Evolutionary conservation across 2,329 filamentous ascomycete genomes (phyloP).

Genomic region (Sclerotinia sclerotiorum): DNA sequence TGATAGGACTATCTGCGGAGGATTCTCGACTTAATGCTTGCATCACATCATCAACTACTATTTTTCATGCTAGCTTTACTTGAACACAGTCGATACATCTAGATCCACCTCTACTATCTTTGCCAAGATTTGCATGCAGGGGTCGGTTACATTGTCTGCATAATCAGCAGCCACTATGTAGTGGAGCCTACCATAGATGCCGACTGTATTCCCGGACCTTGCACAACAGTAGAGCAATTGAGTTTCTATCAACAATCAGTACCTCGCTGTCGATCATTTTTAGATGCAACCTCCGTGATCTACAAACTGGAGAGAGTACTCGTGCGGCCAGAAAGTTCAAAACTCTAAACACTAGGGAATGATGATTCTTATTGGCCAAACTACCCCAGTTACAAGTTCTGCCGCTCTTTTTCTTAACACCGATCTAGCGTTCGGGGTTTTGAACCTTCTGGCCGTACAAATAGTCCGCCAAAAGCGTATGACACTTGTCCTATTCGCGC

Average conservation of each 20-base stretch:
- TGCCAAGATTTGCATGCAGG: not conserved
- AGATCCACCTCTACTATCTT: conserved; percentile 1
- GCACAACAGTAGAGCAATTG: not conserved
- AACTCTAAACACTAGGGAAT: too few relatives aligned
- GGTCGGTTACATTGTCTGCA: not conserved
- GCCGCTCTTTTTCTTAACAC: too few relatives aligned
- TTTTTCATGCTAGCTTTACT: not conserved
- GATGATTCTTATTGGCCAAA: too few relatives aligned
- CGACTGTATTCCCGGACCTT: too few relatives aligned
- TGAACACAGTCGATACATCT: not conserved
- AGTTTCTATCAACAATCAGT: not conserved
- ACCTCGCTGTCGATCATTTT: not conserved
- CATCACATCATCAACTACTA: not conserved
- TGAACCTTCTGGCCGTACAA: not conserved
- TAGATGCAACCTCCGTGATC: not conserved
- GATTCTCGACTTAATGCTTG: not conserved
- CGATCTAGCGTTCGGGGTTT: too few relatives aligned
- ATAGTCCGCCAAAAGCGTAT: too few relatives aligned
- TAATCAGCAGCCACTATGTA: not conserved
- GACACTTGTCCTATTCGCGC: not conserved
- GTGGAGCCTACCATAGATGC: not conserved
- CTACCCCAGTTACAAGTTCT: too few relatives aligned
- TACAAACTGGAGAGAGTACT: not conserved
- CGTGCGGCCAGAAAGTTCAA: too few relatives aligned
- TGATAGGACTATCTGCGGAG: not conserved